phyloP scores from a whole-genome alignment of 768 basidiomycete genomes.

The Coprinopsis marcescibilis region DNA sequence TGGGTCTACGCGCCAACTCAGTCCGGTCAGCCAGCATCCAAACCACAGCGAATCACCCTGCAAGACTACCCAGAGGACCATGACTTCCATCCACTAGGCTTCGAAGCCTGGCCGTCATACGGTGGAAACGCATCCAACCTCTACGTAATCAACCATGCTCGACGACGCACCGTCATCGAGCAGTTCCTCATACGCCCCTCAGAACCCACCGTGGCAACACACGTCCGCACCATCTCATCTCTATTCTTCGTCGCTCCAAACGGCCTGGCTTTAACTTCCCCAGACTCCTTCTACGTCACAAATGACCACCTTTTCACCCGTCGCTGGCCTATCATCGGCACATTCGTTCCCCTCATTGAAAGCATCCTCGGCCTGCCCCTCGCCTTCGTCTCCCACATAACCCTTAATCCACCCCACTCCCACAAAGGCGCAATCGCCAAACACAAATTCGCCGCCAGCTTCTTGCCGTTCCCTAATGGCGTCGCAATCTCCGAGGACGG shows the following conservation, averaged over 20 bases:
- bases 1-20: conserved; percentile 42
- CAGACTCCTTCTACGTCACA: conserved; percentile 63
- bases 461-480: conserved; percentile 66
- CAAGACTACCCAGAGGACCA: conserved; percentile 48
- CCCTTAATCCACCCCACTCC: conserved; percentile 27
- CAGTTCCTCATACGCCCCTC: conserved; percentile 53
- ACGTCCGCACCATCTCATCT: conserved; percentile 57
- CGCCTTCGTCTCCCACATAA: conserved; percentile 53
- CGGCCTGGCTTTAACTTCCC: conserved; percentile 57
- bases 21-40: conserved; percentile 7
- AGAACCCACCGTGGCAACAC: conserved; percentile 35
- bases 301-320: conserved; percentile 70
- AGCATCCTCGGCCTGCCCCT: conserved; percentile 51
- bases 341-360: conserved; percentile 49
- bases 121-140: conserved; percentile 46
- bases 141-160: conserved; percentile 67
- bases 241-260: conserved; percentile 62
- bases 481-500: conserved; percentile 50
- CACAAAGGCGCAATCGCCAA: conserved; percentile 21
- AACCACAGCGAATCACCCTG: conserved; percentile 33
- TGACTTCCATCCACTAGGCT: conserved; percentile 70
- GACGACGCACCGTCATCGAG: conserved; percentile 56
- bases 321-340: conserved; percentile 49
- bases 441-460: conserved; percentile 36
- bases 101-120: conserved; percentile 50